Conservation (phyloP, 352 stramenopile genomes). For the Proteromonas lacertae region DNA sequence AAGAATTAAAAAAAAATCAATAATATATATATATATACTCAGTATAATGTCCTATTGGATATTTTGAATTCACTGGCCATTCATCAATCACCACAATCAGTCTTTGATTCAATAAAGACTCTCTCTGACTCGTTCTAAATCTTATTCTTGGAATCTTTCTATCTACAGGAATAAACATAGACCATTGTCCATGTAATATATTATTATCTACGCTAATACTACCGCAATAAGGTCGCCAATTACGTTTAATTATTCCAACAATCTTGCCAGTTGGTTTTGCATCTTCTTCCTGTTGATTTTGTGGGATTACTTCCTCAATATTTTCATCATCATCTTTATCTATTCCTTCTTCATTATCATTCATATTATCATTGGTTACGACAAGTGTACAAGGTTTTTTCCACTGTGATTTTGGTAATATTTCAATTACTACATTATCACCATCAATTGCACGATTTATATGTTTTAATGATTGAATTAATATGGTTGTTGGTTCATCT, state of each 20-base stretch:
- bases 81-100: conserved; percentile 70
- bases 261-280: conserved; percentile 27
- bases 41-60: conserved; percentile 8
- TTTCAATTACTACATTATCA: conserved; percentile 73
- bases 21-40: no score
- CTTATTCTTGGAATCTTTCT: conserved; percentile 8
- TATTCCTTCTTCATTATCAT: no score
- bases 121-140: conserved; percentile 5
- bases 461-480: conserved; percentile 17
- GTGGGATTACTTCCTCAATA: conserved; percentile 31
- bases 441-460: conserved; percentile 88
- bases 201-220: conserved; percentile 7
- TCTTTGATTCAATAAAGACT: conserved; percentile 5
- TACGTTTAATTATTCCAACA: conserved; percentile 51
- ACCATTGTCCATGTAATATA: not conserved
- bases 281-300: conserved; percentile 3
- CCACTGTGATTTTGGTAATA: conserved; percentile 23
- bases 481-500: conserved; percentile 8
- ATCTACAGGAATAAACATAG: conserved; percentile 29
- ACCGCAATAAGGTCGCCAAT: conserved; percentile 58
- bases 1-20: no score
- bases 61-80: conserved; percentile 28
- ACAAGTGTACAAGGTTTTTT: conserved; percentile 32
- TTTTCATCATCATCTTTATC: no score
- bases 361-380: conserved; percentile 48